phyloP scores from a whole-genome alignment of 106 monocot genomes.

The Phalaenopsis aphrodite region DNA sequence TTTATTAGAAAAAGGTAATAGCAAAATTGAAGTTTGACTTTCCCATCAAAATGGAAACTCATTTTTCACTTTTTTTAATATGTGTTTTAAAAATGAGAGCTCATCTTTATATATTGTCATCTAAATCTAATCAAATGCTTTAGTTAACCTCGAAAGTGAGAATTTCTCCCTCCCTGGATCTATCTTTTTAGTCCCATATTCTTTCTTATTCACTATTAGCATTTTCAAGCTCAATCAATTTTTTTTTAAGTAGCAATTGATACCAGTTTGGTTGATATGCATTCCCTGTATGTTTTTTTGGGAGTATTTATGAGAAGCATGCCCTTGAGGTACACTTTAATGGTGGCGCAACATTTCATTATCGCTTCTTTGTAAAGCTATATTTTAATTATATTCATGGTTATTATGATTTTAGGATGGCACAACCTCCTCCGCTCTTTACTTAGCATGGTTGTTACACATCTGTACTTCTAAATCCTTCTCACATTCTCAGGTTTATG shows the following conservation, averaged over 20 bases:
- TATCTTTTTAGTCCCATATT: not conserved
- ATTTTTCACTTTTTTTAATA: no score
- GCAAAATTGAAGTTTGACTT: no score
- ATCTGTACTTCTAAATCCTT: not conserved
- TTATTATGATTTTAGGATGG: conserved; percentile 3
- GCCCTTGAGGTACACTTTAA: not conserved
- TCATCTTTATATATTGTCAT: no score
- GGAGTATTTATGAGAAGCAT: not conserved
- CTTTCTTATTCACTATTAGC: not conserved
- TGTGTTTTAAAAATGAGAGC: no score
- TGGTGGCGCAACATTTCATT: not conserved
- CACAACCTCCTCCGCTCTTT: conserved; percentile 1
- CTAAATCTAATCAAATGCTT: no score
- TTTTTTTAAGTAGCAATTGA: not conserved
- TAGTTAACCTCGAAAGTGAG: no score
- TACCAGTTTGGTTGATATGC: not conserved
- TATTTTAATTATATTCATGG: not conserved
- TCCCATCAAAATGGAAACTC: no score
- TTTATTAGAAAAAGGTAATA: no score
- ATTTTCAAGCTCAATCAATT: not conserved
- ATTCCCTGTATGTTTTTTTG: not conserved
- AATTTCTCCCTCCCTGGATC: not conserved
- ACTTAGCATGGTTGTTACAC: not conserved
- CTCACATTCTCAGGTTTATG: conserved; percentile 64
- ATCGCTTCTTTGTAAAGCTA: not conserved